Base-by-base conservation (phyloP, 1,139 yeast genomes). In the Nakaseomyces nivariensis region DNA sequence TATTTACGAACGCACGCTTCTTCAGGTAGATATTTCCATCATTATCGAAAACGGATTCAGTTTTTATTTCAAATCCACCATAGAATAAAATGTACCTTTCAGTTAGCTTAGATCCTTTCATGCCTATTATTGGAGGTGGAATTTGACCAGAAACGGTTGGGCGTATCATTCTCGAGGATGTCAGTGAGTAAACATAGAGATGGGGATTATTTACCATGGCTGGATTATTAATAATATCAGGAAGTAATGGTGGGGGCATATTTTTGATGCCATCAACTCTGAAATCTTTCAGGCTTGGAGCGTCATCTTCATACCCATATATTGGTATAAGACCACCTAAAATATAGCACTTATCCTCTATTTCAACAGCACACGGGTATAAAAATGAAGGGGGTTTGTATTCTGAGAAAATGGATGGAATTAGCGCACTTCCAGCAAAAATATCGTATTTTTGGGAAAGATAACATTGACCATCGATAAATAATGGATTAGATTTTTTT, bases 21-120 rank as follows among this genome's bases (percentile, higher is more conserved):
- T 62, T 62, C 8, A 75, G 54, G 29, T 49, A 47, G 33, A 57
- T 56, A 6, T 60, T 60, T 1, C 68, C 69, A 3, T 55, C 54
- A 3, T 0, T 72, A 3, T 58, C 55, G 10, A 55, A 54, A 1
- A 49, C 45, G 3, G 69, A 61, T 33, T 63, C 63, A 1, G 73
- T 67, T 32, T 58, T 56, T 3, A 74, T 51, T 52, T 74, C 73
- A 51, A 75, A 67, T 0, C 80, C 80, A 17, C 79, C 80, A 55
- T 72, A 74, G 46, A 67, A 64, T 47, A 74, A 61, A 31, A 73
- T 67, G 52, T 73, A 71, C 37, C 75, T 58, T 26, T 67, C 63
- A 10, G 73, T 68, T 7, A 75, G 55, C 45, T 58, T 62, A 9
- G 69, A 61, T 2, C 70, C 67, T n/a, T 67, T 57, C 49, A 72